These are phyloP conservation scores for Penicillium fuscoglaucum DNA, from an alignment of 2,329 filamentous ascomycete species.

Conservation along the genomic window DNA sequence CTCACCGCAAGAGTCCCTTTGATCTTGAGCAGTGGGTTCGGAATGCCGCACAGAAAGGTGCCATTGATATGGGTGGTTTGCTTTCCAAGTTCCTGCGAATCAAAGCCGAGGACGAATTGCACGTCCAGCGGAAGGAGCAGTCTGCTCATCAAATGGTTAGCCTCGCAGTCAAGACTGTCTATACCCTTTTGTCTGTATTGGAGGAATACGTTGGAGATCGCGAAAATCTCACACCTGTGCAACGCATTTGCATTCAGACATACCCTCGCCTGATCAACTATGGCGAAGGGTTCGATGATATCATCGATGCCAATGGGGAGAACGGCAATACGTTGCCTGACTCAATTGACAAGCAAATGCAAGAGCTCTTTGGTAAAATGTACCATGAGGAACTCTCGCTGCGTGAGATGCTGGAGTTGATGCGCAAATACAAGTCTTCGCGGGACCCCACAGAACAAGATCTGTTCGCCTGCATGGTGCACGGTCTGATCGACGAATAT, in stretches of 20 bases:
- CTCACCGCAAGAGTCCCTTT: slow-evolving; percentile 76
- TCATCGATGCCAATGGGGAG: slow-evolving; percentile 82
- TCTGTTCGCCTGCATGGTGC: slow-evolving; percentile 97
- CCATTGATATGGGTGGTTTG: slow-evolving; percentile 66
- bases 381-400: slow-evolving; percentile 89
- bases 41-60: slow-evolving; percentile 64
- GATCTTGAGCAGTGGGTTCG: slow-evolving; percentile 80
- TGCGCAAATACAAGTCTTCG: slow-evolving; percentile 86
- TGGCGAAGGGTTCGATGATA: slow-evolving; percentile 84
- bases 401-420: slow-evolving; percentile 76
- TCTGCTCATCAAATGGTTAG: slow-evolving; percentile 67
- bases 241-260: slow-evolving; percentile 83
- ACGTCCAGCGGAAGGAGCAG: slow-evolving; percentile 69
- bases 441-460: slow-evolving; percentile 83
- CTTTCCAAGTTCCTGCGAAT: slow-evolving; percentile 79
- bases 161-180: slow-evolving; percentile 81
- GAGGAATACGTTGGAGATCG: slow-evolving; percentile 63
- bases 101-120: slow-evolving; percentile 78
- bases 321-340: slow-evolving; percentile 77
- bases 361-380: slow-evolving; percentile 97
- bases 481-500: slow-evolving; percentile 96
- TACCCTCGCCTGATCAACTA: slow-evolving; percentile 97
- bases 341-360: slow-evolving; percentile 86
- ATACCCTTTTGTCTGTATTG: slow-evolving; percentile 74
- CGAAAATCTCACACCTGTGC: slow-evolving; percentile 74